Base-by-base conservation (phyloP, 768 basidiomycete species). In the Lactarius indigo region DNA sequence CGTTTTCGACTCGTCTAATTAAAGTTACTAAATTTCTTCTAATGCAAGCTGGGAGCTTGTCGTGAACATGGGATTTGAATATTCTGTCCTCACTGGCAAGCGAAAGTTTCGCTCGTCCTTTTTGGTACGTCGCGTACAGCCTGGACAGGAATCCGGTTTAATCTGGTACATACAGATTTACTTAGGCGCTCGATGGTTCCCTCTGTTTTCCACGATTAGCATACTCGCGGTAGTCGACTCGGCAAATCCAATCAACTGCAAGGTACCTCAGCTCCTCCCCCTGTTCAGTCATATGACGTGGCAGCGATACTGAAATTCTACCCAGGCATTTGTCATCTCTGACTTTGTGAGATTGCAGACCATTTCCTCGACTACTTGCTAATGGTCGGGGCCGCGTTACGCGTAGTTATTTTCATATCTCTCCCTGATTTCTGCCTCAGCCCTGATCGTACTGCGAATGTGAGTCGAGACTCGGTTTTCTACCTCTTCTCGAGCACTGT, bases 381-480 rank as follows among this genome's bases (percentile, higher is more conserved):
- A 28, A 50, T 30, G 3, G 41, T 52, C 20, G 8, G 4, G 13
- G 35, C 37, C 18, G 7, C 2, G n/a, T n/a, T n/a, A n/a, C n/a
- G n/a, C n/a, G n/a, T 41, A 68, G 67, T 5, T 30, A 47, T 58
- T 65, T 52, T 26, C 26, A 3, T 30, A 9, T 20, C 20, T 61
- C 23, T 26, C 64, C 1, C 30, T 61, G 20, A 18, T 52, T 2
- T 68, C 28, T 20, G 59, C 67, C 20, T 65, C 67, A n/a, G 57
- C 42, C 3, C 64, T 68, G n/a, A 61, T 61, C 33, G 54, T 65
- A 23, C 44, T 65, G 31, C 67, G 67, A 28, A 57, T 68, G 67
- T 68, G 59, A 39, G 65, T 26, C 12, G n/a, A 30, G 60, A n/a
- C 42, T 44, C 42, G 42, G 3, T 44, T 35, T 15, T 47, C 8